Evolutionary conservation across 1,139 yeast species (phyloP), one percentile per base, ranked within the genome.

Genomic region (Debaryomycetaceae sp.): DNA sequence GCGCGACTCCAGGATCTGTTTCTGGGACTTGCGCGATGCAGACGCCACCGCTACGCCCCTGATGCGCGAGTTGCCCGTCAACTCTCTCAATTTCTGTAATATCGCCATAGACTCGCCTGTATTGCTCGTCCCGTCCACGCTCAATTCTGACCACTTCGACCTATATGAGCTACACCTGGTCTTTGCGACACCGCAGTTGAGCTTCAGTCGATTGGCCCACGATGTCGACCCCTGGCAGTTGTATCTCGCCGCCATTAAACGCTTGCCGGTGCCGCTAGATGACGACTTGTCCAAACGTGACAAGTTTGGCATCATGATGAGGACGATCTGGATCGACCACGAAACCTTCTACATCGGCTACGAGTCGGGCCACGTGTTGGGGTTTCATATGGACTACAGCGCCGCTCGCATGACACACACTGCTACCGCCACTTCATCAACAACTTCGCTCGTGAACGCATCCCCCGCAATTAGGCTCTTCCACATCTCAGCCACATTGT

Each of bases 251-350:
- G 32, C 32, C 5, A 25, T 32, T 15, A 27, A 23, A 16, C 26
- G 23, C 9, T 19, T 23, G 10, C 35, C 34, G 21, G 16, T 25
- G 10, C 29, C 28, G 8, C 16, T 32, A 5, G 33, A 29, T 17
- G 49, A 43, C 12, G 45, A 44, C 11, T 38, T 29, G 2, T 16
- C 41, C 9, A 52, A 51, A 14, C 37, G 70, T 27, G 61, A 53
- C 16, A 61, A 68, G 21, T 62, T 65, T 36, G 83, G 84, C 1
- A 73, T 75, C 8, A 62, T 77, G 26, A 78, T 78, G 84, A 65
- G 55, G 36, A 39, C 68, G 23, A 38, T 58, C 1, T 63, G 67
- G 52, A 41, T 64, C 1, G 39, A 44, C n/a, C 36, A 45, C 0
- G 27, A 38, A n/a, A 16, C 31, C 0, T 48, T 76, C 16, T 56